Evolutionary conservation across 192 early-diverging fungal species (phyloP), one percentile per base, ranked within the genome.

Genomic region (Chytriomyces sp.): DNA sequence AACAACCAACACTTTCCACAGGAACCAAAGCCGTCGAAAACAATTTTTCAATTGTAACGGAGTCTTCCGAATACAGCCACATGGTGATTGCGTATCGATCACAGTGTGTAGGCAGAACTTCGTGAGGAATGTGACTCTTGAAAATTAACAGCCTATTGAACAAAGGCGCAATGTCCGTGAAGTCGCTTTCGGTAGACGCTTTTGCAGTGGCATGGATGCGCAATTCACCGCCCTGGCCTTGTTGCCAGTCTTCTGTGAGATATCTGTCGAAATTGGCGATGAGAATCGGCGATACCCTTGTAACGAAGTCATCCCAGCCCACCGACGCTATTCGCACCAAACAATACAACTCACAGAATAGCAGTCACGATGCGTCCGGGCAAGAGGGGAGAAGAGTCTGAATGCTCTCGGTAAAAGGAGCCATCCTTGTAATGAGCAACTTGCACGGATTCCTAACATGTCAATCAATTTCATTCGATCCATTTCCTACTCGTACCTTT

Each of bases 31-130:
- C 14, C 14, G 14, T 14, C 14, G 22, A 22, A 55, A 49, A 55
- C 1, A 68, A 36, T 31, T 31, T 36, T 1, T 19, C 53, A n/a
- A 55, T 33, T 5, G 66, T 52, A 22, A 12, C 8, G 17, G 52
- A n/a, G 5, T 10, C 38, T 59, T 71, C 57, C 33, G 75, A 62
- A 54, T 76, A 76, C 59, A 76, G 38, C 75, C 75, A 76, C 73
- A 76, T 75, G 4, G 75, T 76, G 52, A 76, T 25, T 14, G 75
- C 75, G 60, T 49, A 74, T 39, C 75, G 71, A 52, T 55, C 41
- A 33, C 72, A 36, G 38, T 52, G 38, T 22, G 75, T 44, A 32
- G 64, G 72, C 26, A 76, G 40, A 17, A 76, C 75, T 74, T 76
- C 69, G 32, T 76, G 75, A 10, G 37, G 36, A n/a, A 69, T 0